Evolutionary conservation across 1,284 basidiomycete genomes (phyloP).

Genomic region (Neolentinus lepideus): DNA sequence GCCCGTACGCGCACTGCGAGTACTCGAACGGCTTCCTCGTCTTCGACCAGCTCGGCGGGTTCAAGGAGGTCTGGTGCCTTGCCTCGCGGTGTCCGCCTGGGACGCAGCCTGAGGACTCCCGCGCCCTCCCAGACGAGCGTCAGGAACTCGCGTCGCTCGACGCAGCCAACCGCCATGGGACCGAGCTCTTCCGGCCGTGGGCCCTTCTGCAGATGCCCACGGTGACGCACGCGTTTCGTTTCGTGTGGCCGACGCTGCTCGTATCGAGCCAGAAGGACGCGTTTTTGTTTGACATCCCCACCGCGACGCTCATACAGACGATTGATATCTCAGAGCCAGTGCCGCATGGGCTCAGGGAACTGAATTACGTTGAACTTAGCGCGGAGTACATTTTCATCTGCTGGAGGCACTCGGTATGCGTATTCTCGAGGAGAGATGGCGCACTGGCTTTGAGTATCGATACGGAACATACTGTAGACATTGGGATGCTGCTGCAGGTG

Average conservation of each 20-base stretch:
- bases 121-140: slow-evolving; percentile 28
- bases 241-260: slow-evolving; percentile 59
- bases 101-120: slow-evolving; percentile 18
- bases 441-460: slow-evolving; percentile 19
- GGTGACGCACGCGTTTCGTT: slow-evolving; percentile 50
- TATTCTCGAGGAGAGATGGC: slow-evolving; percentile 41
- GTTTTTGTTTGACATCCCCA: slow-evolving; percentile 55
- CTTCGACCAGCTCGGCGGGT: slow-evolving; percentile 50
- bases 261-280: slow-evolving; percentile 35
- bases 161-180: slow-evolving; percentile 1
- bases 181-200: slow-evolving; percentile 53
- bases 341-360: slow-evolving; percentile 24
- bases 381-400: slow-evolving; percentile 55
- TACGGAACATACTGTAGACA: background rate
- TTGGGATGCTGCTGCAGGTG: slow-evolving; percentile 14
- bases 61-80: slow-evolving; percentile 66
- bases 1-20: slow-evolving; percentile 61
- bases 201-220: slow-evolving; percentile 41
- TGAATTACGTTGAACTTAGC: slow-evolving; percentile 64
- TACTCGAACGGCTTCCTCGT: slow-evolving; percentile 66
- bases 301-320: slow-evolving; percentile 35
- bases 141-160: slow-evolving; percentile 20
- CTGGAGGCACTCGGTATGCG: slow-evolving; percentile 38
- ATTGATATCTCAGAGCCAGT: slow-evolving; percentile 25
- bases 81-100: slow-evolving; percentile 21